Conservation (phyloP, 108 stramenopile species). For the Cyclotella baltica region DNA sequence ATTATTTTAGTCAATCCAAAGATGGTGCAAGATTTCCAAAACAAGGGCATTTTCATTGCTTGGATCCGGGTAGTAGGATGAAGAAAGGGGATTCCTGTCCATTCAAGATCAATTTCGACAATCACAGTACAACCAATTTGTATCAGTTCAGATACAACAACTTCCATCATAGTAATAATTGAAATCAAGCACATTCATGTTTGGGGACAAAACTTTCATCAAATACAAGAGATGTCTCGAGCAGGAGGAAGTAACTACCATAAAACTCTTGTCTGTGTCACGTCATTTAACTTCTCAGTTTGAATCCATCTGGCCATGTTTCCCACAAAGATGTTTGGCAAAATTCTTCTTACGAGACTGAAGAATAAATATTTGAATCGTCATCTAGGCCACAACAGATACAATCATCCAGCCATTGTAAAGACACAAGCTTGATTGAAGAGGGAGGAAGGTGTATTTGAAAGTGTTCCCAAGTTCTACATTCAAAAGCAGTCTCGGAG, state of each 20-base stretch:
- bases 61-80: no score
- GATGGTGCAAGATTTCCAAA: no score
- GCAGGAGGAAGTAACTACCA: background rate
- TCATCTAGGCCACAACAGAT: background rate
- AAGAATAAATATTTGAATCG: background rate
- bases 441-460: background rate
- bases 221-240: background rate
- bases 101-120: background rate
- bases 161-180: background rate
- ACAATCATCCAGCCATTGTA: background rate
- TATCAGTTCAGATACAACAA: background rate
- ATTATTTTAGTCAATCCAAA: no score
- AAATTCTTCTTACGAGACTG: background rate
- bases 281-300: background rate
- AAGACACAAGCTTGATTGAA: no score
- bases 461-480: background rate
- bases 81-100: no score
- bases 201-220: background rate
- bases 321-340: background rate
- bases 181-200: background rate
- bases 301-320: background rate
- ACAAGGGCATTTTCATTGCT: no score
- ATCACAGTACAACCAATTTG: background rate
- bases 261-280: background rate
- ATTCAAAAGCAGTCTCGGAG: conserved; percentile 1